Base-by-base conservation (phyloP, 208 protist genomes). In the Wallacemonas sp. region DNA sequence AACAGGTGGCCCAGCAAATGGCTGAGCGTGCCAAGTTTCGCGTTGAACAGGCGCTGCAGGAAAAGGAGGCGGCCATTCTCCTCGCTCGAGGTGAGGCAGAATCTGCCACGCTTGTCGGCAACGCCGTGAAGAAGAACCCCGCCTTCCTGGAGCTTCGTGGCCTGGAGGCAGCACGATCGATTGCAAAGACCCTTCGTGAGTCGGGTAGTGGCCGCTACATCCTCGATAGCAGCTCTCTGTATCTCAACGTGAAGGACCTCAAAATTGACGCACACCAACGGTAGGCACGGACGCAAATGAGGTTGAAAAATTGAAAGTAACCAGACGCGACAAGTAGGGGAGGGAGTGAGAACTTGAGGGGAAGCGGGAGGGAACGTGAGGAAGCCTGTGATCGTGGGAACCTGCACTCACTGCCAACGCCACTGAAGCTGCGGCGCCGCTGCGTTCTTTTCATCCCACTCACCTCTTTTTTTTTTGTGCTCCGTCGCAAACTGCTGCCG, bases 1-100 rank as follows among this genome's bases (percentile, higher is more conserved):
- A 98, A 78, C 97, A 98, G 79, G 91, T 98, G 52, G 97, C 95
- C 1, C 94, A 98, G 83, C 97, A 98, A 80, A 96, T 97, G 79
- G 95, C 97, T 2, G 95, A 98, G 84, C 89, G 95, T 12, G 90
- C 92, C 36, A 95, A 94, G 69, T 98, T 94, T 74, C 78, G 91
- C 52, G 97, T 98, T 10, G 90, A 98, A 72, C 96, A 98, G 68
- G 89, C 94, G 19, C 79, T 94, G 66, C 92, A 98, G 63, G 95
- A 98, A 73, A 97, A 97, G 75, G 73, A 95, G 66, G 93, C 91
- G 3, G 81, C 84, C 1, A 92, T 98, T 71, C 78, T 98, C 59
- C 77, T 97, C 34, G 97, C 95, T 0, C 76, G 97, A 73, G 97
- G 97, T 83, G 95, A 98, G 81, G 91, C 94, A 0, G 79, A 95